Base-by-base conservation (phyloP, 768 basidiomycete species). In the Sarcodon sp. region DNA sequence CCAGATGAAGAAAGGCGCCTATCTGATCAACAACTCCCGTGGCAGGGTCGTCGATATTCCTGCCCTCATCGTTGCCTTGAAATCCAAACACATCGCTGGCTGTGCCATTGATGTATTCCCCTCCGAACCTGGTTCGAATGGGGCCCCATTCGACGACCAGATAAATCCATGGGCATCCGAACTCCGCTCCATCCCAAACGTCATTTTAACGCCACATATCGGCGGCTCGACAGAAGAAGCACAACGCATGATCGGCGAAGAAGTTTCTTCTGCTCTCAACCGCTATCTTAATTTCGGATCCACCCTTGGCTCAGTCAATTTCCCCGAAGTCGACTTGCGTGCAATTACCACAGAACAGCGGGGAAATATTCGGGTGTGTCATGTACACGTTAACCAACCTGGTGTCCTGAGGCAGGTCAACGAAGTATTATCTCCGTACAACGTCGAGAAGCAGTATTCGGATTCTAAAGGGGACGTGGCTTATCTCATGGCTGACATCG, bases 191-290 rank as follows among this genome's bases (percentile, higher is more conserved):
- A 68, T 91, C 49, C 80, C 84, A 46, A 99, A 99, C 65, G 77
- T 98, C 52, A 92, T 98, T 59, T 82, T 98, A 58, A 98, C 96
- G 0, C 96, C 96, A 16, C 96, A 99, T 61, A 98, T 99, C 58
- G 96, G 96, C 50, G 96, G 96, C 36, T 98, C 94, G 32, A 99
- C 96, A 13, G 96, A 99, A 64, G 96, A 99, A 64, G 96, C 96
- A 5, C 96, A 99, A 65, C 76, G 81, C 47, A 89, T 93, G 80
- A 98, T 99, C 51, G 96, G 96, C 11, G 83, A 89, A 50, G 96
- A 99, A 64, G 96, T 99, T 44, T 78, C 89, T 4, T 73, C 76
- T 33, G 80, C 92, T 3, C 69, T 99, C 38, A 71, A 76, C 18
- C 83, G 92, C 47, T 99, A 97, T 67, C 80, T 98, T 63, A 85